Evolutionary conservation across 345 rosid genomes (phyloP).

Genomic region (Eutrema heterophyllum): DNA sequence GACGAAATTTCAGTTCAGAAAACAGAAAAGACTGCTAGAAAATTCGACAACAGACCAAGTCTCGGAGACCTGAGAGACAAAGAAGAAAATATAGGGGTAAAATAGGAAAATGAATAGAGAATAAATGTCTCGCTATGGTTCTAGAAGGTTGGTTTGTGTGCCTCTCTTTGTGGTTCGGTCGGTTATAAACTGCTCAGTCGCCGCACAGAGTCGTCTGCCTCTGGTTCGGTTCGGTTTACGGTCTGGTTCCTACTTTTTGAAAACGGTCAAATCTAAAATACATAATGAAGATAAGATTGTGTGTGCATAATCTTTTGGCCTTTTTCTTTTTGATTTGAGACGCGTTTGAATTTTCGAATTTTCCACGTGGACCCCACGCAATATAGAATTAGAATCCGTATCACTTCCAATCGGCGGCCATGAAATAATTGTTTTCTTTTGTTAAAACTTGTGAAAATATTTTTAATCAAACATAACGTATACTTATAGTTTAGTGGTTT

Average conservation of each 20-base stretch:
- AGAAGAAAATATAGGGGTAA: background rate
- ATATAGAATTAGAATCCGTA: too few relatives aligned
- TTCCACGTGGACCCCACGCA: slow-evolving; percentile 15
- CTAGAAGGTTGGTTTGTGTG: slow-evolving; percentile 2
- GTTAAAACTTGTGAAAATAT: too few relatives aligned
- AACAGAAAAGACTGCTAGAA: slow-evolving; percentile 1
- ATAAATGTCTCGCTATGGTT: slow-evolving; percentile 4
- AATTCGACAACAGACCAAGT: slow-evolving; percentile 16
- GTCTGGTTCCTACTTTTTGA: background rate
- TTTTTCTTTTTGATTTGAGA: background rate
- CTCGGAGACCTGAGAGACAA: background rate
- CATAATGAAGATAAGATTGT: slow-evolving; percentile 21
- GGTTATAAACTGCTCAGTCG: background rate
- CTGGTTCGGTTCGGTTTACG: background rate
- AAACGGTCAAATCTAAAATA: slow-evolving; percentile 11
- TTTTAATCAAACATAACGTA: too few relatives aligned
- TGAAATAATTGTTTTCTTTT: too few relatives aligned
- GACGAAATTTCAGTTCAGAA: background rate
- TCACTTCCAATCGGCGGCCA: too few relatives aligned
- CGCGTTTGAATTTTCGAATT: slow-evolving; percentile 30
- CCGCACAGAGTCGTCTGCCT: background rate
- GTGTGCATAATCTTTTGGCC: background rate
- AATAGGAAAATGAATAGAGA: background rate
- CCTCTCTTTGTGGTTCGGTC: slow-evolving; percentile 2
- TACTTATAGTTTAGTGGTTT: too few relatives aligned